phyloP scores from a whole-genome alignment of 305 asterid species.

The Fraxinus dipetala region DNA sequence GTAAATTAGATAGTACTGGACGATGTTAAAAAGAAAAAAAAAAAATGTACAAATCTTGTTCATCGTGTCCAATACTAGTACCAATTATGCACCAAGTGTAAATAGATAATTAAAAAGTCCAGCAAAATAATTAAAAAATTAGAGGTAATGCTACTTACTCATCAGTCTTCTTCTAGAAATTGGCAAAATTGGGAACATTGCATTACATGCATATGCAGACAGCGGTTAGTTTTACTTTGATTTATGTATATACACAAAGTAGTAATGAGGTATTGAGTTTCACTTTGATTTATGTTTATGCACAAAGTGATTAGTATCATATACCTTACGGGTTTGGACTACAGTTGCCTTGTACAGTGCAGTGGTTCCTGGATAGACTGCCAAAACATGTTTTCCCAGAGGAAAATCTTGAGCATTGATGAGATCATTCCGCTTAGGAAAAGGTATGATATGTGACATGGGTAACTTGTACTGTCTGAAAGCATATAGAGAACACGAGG shows the following conservation, averaged over 20 bases:
- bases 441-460: conserved; percentile 79
- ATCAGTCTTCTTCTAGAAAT: conserved; percentile 70
- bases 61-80: background rate
- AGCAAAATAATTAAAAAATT: background rate
- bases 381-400: conserved; percentile 82
- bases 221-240: conserved; percentile 32
- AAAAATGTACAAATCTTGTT: background rate
- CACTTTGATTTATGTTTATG: conserved; percentile 8
- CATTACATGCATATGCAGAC: conserved; percentile 25
- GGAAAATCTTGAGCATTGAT: conserved; percentile 68
- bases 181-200: conserved; percentile 24
- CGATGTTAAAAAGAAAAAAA: background rate
- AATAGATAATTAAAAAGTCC: background rate
- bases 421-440: conserved; percentile 76
- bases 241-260: background rate
- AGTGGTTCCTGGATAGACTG: conserved; percentile 95
- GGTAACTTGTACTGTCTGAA: conserved; percentile 91
- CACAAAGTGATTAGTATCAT: background rate
- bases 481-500: conserved; percentile 16
- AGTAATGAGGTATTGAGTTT: conserved; percentile 22
- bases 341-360: conserved; percentile 96
- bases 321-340: conserved; percentile 82
- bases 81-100: background rate
- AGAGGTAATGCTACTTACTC: conserved; percentile 58
- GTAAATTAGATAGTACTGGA: background rate